Evolutionary conservation across 306 rosid genomes (phyloP).

Genomic region (Argentina anserina): DNA sequence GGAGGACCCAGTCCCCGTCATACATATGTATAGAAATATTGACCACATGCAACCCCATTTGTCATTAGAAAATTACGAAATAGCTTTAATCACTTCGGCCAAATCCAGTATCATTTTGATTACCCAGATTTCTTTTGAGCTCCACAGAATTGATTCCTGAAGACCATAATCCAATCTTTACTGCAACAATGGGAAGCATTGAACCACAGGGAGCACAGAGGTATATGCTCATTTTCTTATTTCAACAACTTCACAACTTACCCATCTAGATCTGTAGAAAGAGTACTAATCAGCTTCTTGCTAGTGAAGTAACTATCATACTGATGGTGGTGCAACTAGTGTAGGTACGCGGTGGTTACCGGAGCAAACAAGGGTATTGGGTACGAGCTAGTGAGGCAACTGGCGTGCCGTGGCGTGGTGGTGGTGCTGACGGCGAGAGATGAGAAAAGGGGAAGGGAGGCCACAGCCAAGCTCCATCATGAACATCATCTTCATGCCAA

Average conservation of each 20-base stretch:
- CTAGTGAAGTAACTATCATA: background rate
- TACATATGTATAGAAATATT: too few relatives aligned
- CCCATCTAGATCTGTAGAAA: background rate
- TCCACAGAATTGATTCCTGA: background rate
- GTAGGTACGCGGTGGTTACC: slow-evolving; percentile 46
- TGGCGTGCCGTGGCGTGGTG: slow-evolving; percentile 33
- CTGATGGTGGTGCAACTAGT: background rate
- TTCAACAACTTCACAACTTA: background rate
- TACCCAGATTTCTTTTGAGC: background rate
- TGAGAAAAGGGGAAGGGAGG: slow-evolving; percentile 41
- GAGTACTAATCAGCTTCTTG: background rate
- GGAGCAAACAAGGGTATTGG: slow-evolving; percentile 63
- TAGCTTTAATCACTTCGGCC: too few relatives aligned
- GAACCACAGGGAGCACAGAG: background rate
- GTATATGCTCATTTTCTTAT: background rate
- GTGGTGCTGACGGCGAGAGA: slow-evolving; percentile 54
- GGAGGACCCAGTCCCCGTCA: too few relatives aligned
- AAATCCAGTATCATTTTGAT: too few relatives aligned
- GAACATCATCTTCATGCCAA: background rate
- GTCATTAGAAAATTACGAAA: too few relatives aligned
- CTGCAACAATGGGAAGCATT: background rate
- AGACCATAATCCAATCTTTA: background rate
- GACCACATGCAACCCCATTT: too few relatives aligned
- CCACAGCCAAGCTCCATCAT: slow-evolving; percentile 34
- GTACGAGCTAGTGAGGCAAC: slow-evolving; percentile 40